Evolutionary conservation across 768 basidiomycete species (phyloP).

Genomic region (Suillus paluster): DNA sequence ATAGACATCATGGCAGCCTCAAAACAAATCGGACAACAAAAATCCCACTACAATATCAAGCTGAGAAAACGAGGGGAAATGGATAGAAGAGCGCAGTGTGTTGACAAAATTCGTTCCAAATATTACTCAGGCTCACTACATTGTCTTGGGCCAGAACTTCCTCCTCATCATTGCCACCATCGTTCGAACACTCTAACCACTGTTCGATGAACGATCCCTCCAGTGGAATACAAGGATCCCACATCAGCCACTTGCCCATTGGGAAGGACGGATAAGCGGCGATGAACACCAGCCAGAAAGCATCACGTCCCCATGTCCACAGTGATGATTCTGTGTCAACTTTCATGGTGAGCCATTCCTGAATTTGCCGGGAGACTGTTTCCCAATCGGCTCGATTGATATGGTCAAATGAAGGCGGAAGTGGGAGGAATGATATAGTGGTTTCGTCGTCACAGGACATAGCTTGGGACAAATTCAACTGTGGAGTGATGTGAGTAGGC

Average conservation of each 20-base stretch:
- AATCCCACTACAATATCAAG: too few relatives aligned
- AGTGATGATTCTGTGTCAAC: too few relatives aligned
- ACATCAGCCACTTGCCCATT: conserved; percentile 6
- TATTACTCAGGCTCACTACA: too few relatives aligned
- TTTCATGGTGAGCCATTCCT: conserved; percentile 5
- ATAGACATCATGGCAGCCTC: too few relatives aligned
- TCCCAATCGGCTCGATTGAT: too few relatives aligned
- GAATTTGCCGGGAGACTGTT: neutral
- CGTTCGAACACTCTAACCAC: conserved; percentile 7
- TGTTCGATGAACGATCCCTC: conserved; percentile 7
- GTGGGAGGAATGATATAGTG: neutral
- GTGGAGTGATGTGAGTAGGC: too few relatives aligned
- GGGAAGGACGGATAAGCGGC: conserved; percentile 12
- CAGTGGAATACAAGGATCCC: conserved; percentile 8
- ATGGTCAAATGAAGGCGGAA: neutral
- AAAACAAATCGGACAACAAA: too few relatives aligned
- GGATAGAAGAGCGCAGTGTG: neutral
- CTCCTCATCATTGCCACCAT: too few relatives aligned
- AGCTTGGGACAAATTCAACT: too few relatives aligned
- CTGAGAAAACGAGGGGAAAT: neutral
- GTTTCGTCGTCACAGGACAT: neutral
- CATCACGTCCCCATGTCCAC: neutral
- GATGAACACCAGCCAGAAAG: conserved; percentile 16
- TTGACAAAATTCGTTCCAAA: neutral
- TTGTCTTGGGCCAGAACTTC: too few relatives aligned